Conservation (phyloP, 352 stramenopile species). For the Pilasporangium apinafurcum region DNA sequence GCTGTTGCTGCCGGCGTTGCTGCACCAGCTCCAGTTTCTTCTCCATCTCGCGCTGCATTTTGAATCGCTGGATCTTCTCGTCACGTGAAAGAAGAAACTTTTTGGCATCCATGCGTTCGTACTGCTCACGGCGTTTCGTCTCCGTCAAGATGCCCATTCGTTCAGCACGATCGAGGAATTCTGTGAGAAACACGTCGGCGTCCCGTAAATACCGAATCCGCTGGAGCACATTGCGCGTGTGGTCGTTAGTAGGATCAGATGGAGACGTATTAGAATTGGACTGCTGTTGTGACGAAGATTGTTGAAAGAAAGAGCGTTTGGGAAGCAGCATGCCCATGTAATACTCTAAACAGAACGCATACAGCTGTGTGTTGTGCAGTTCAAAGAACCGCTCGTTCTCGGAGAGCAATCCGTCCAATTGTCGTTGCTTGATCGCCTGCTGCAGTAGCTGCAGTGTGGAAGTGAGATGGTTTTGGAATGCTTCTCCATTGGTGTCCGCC, state of each 20-base stretch:
- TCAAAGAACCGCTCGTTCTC: slow-evolving; percentile 77
- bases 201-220: slow-evolving; percentile 66
- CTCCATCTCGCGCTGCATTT: slow-evolving; percentile 71
- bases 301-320: slow-evolving; percentile 73
- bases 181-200: slow-evolving; percentile 66
- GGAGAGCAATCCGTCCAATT: slow-evolving; percentile 58
- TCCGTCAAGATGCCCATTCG: slow-evolving; percentile 48
- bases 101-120: slow-evolving; percentile 66
- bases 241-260: slow-evolving; percentile 17
- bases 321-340: slow-evolving; percentile 71
- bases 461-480: slow-evolving; percentile 43
- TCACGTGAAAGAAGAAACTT: slow-evolving; percentile 61
- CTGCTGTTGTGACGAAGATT: slow-evolving; percentile 6
- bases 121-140: slow-evolving; percentile 67
- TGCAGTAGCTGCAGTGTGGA: slow-evolving; percentile 18
- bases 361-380: slow-evolving; percentile 75
- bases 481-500: slow-evolving; percentile 27
- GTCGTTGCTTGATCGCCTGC: slow-evolving; percentile 46
- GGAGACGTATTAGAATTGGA: slow-evolving; percentile 4
- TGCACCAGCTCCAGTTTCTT: slow-evolving; percentile 55
- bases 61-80: slow-evolving; percentile 79
- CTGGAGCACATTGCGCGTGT: slow-evolving; percentile 54
- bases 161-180: slow-evolving; percentile 72
- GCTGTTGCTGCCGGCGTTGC: slow-evolving; percentile 28
- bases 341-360: slow-evolving; percentile 77